Percentiles rank a stretch among this genome's conserved stretches.
Evolutionary conservation across 2,329 filamentous ascomycete species (phyloP).

Genomic region (Aspergillus uvarum): DNA sequence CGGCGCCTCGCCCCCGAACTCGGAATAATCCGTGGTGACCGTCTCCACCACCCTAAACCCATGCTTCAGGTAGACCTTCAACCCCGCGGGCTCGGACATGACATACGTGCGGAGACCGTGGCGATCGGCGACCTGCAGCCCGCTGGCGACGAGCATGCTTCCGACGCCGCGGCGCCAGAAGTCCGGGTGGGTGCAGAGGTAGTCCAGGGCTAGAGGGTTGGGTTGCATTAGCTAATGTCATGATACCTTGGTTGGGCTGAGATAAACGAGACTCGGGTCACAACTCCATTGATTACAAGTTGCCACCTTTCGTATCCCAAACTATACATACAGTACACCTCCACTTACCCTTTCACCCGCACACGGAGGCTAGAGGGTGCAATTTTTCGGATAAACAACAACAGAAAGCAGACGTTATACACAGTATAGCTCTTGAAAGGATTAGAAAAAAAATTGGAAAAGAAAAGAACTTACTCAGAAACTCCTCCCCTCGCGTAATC

Average conservation of each 20-base stretch:
- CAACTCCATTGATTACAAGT: too few species aligned
- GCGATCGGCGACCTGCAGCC: neutral
- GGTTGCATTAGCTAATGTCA: too few species aligned
- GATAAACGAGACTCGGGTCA: too few species aligned
- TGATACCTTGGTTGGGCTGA: too few species aligned
- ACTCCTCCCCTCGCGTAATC: neutral
- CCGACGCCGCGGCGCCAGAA: neutral
- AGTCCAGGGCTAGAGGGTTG: neutral
- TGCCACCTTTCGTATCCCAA: too few species aligned
- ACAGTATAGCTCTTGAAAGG: neutral
- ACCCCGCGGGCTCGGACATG: conserved; percentile 1
- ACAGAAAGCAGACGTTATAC: too few species aligned
- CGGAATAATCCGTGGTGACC: neutral
- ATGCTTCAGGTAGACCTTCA: conserved; percentile 6
- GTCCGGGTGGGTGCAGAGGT: neutral
- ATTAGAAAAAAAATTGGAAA: neutral
- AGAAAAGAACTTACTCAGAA: neutral
- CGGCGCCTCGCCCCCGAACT: neutral
- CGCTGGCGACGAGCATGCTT: neutral
- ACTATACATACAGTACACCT: too few species aligned
- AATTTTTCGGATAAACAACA: too few species aligned
- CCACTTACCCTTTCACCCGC: too few species aligned
- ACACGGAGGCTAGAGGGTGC: too few species aligned
- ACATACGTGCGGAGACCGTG: neutral
- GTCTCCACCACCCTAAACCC: conserved; percentile 2